phyloP scores from a whole-genome alignment of 176 grass and related monocot genomes.

The Dactylis glomerata region DNA sequence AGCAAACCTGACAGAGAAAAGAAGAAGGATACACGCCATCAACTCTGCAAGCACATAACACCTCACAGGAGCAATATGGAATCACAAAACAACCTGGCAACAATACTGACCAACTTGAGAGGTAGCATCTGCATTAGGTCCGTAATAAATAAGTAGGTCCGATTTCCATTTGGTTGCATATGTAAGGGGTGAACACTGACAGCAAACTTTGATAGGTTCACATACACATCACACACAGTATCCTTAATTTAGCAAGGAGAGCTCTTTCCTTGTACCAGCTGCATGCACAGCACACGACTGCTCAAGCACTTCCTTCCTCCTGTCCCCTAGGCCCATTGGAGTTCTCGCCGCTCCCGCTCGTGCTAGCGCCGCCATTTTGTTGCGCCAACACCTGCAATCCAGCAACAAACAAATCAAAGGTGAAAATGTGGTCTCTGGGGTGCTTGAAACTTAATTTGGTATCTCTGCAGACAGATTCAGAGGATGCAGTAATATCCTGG shows the following conservation, averaged over 20 bases:
- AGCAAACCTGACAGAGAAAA: too few relatives aligned
- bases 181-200: too few relatives aligned
- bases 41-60: too few relatives aligned
- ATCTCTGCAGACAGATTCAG: neutral
- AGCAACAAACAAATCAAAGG: slow-evolving; percentile 21
- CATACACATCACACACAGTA: neutral
- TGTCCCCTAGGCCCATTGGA: neutral
- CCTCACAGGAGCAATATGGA: too few relatives aligned
- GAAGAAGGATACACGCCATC: too few relatives aligned
- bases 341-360: slow-evolving; percentile 2
- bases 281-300: neutral
- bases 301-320: slow-evolving; percentile 6
- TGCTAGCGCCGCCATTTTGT: neutral
- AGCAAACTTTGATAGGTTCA: too few relatives aligned
- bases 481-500: neutral
- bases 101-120: too few relatives aligned
- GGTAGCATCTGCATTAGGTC: too few relatives aligned
- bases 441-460: neutral
- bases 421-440: neutral
- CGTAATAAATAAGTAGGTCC: too few relatives aligned
- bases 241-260: too few relatives aligned
- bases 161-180: too few relatives aligned
- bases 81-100: too few relatives aligned
- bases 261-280: neutral
- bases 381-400: slow-evolving; percentile 25